Evolutionary conservation across 768 basidiomycete species (phyloP).

Genomic region (Pleurotus eryngii): DNA sequence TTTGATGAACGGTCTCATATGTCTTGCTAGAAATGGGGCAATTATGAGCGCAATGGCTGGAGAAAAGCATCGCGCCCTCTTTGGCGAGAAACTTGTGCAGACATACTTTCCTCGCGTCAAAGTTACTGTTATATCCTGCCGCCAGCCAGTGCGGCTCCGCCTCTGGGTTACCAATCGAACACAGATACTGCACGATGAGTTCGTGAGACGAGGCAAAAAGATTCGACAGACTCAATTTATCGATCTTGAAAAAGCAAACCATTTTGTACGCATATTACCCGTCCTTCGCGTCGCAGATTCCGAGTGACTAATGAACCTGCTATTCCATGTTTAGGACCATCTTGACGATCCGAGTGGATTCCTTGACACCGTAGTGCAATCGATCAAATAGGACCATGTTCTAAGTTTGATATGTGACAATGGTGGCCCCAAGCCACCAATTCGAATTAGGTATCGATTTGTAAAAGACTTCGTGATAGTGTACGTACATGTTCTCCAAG

Average conservation of each 20-base stretch:
- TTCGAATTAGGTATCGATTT: background rate
- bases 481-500: background rate
- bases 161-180: constrained; percentile 20
- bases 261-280: constrained; percentile 27
- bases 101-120: constrained; percentile 17
- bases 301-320: background rate
- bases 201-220: constrained; percentile 13
- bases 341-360: background rate
- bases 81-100: background rate
- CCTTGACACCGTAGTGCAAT: background rate
- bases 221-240: constrained; percentile 21
- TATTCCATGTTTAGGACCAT: background rate
- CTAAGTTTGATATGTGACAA: background rate
- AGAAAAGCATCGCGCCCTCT: background rate
- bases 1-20: constrained; percentile 19
- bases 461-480: background rate
- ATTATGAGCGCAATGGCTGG: constrained; percentile 13
- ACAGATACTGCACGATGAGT: constrained; percentile 17
- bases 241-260: constrained; percentile 25
- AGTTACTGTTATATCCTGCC: constrained; percentile 19
- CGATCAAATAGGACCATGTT: background rate
- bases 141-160: constrained; percentile 19
- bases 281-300: background rate
- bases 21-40: constrained; percentile 17
- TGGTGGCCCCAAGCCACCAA: background rate